These are phyloP conservation scores for Penicillium taxi DNA, from an alignment of 495 filamentous ascomycete genomes.

Conservation along the genomic window DNA sequence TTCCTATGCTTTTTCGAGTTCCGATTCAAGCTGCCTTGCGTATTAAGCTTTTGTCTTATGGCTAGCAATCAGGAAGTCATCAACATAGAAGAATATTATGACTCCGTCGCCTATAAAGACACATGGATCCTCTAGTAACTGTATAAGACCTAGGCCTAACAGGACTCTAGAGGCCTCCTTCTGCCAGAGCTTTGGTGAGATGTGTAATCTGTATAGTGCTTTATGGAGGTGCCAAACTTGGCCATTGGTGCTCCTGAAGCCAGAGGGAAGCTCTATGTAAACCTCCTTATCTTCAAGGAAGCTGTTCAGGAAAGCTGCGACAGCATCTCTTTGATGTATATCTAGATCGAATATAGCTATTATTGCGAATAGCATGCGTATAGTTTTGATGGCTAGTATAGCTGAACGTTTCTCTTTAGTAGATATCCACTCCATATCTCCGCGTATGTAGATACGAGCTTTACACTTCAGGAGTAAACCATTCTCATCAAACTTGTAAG, in stretches of 20 bases:
- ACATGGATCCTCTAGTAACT: conserved; percentile 13
- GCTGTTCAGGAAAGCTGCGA: conserved; percentile 10
- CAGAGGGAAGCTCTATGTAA: conserved; percentile 3
- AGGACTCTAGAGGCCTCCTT: conserved; percentile 12
- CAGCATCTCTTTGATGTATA: conserved; percentile 1
- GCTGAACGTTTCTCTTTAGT: conserved; percentile 6
- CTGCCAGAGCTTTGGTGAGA: conserved; percentile 18
- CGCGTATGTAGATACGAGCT: conserved; percentile 11
- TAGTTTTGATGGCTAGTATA: conserved; percentile 5
- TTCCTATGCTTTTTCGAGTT: conserved; percentile 3
- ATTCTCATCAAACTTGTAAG: conserved; percentile 13
- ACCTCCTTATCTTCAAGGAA: conserved; percentile 1
- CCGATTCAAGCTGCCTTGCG: conserved; percentile 1
- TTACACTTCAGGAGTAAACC: conserved; percentile 9
- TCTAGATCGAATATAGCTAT: conserved; percentile 5
- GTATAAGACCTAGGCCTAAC: conserved; percentile 8
- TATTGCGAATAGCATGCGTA: conserved; percentile 3
- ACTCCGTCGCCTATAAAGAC: conserved; percentile 11
- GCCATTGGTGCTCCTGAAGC: not conserved
- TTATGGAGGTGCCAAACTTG: conserved; percentile 1
- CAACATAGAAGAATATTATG: conserved; percentile 21
- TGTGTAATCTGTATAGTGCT: conserved; percentile 19
- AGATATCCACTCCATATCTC: conserved; percentile 6
- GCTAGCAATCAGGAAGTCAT: conserved; percentile 14
- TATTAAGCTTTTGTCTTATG: not conserved